Evolutionary conservation across 1,284 basidiomycete genomes (phyloP).

Genomic region (Malassezia obtusa): DNA sequence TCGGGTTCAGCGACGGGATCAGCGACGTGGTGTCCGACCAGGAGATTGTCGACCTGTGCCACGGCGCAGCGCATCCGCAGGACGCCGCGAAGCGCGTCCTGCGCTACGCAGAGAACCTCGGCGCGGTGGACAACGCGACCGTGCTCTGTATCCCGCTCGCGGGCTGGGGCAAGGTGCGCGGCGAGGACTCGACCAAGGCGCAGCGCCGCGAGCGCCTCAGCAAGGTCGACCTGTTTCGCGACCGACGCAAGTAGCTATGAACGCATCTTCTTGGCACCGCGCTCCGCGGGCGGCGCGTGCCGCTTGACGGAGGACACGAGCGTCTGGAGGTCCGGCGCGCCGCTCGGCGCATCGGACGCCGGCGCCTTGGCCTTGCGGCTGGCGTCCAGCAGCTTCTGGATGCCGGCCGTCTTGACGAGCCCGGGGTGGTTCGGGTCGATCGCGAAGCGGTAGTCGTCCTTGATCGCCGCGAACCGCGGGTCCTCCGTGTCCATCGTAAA

Average conservation of each 20-base stretch:
- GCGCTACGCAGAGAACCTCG: slow-evolving; percentile 78
- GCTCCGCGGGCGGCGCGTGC: background rate
- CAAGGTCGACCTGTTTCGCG: slow-evolving; percentile 30
- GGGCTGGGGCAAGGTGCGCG: slow-evolving; percentile 75
- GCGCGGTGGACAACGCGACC: slow-evolving; percentile 77
- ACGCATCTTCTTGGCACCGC: background rate
- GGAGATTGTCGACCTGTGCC: slow-evolving; percentile 82
- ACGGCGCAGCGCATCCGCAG: slow-evolving; percentile 63
- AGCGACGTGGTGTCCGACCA: slow-evolving; percentile 82
- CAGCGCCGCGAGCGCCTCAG: slow-evolving; percentile 25
- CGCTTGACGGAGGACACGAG: slow-evolving; percentile 16
- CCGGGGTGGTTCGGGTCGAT: slow-evolving; percentile 86
- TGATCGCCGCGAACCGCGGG: slow-evolving; percentile 72
- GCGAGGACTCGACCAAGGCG: slow-evolving; percentile 64
- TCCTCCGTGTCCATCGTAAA: slow-evolving; percentile 80
- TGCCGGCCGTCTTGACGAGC: slow-evolving; percentile 43
- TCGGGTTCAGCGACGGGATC: slow-evolving; percentile 62
- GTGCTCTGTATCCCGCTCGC: slow-evolving; percentile 82
- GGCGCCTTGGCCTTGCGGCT: slow-evolving; percentile 14
- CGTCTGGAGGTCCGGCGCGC: background rate
- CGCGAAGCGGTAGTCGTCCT: slow-evolving; percentile 83
- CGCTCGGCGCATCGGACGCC: background rate
- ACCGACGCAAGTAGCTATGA: slow-evolving; percentile 22
- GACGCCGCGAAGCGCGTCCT: slow-evolving; percentile 73
- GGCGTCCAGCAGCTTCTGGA: slow-evolving; percentile 38